A percentile compares a stretch with the other conserved stretches of the same genome.
Conservation (phyloP, 176 grass and related monocot species). For the Musa beccarii region DNA sequence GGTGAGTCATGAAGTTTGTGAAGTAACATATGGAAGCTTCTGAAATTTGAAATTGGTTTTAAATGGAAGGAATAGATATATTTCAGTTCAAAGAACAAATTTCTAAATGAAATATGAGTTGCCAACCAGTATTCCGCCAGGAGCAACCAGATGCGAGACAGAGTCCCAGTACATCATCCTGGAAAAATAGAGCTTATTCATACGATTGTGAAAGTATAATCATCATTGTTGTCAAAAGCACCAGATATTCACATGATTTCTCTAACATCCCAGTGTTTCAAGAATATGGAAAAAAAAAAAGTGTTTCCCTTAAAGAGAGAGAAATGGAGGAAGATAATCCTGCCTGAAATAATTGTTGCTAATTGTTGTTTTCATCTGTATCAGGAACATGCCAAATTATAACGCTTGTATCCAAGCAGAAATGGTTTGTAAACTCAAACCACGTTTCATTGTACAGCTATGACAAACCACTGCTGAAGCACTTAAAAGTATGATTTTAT, state of each 20-base stretch:
- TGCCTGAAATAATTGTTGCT: not conserved
- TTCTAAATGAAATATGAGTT: conserved; percentile 3
- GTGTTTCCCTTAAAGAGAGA: too few species aligned
- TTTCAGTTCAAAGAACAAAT: not conserved
- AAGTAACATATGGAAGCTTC: not conserved
- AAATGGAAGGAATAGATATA: not conserved
- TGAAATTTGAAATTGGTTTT: conserved; percentile 7
- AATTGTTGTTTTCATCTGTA: not conserved
- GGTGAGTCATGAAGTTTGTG: not conserved
- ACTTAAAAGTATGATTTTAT: too few species aligned
- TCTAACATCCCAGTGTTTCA: too few species aligned
- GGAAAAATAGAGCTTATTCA: conserved; percentile 22
- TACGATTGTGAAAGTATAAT: not conserved
- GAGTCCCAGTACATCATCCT: conserved; percentile 99
- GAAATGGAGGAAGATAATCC: too few species aligned
- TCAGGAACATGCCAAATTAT: not conserved
- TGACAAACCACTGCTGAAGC: not conserved
- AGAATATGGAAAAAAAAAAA: too few species aligned
- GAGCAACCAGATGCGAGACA: conserved; percentile 52
- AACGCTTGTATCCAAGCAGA: not conserved
- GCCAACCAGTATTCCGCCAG: conserved; percentile 83
- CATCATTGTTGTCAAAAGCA: not conserved
- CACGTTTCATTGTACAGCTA: not conserved
- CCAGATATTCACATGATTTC: not conserved
- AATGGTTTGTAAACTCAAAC: not conserved